A percentile compares a stretch with the other conserved stretches of the same genome.
phyloP scores from a whole-genome alignment of 2,329 filamentous ascomycete genomes.

The Epichloe sp. region DNA sequence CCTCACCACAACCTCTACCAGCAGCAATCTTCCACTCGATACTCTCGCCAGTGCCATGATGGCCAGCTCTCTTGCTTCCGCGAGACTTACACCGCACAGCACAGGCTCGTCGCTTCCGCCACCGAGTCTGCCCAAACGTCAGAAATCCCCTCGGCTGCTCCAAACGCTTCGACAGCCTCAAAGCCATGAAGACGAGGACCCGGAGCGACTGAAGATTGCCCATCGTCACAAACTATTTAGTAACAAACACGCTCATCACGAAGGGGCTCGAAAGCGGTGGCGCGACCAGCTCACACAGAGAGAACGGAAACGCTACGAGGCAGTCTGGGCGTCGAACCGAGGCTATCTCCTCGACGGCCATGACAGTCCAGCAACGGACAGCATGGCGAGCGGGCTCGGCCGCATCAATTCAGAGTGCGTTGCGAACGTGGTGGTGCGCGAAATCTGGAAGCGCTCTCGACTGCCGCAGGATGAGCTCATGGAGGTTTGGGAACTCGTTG shows the following conservation, averaged over 20 bases:
- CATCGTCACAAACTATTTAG: conserved; percentile 39
- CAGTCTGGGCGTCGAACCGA: conserved; percentile 71
- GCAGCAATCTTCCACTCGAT: conserved; percentile 38
- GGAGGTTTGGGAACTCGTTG: conserved; percentile 67
- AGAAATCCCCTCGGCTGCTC: conserved; percentile 41
- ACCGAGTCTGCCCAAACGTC: conserved; percentile 26
- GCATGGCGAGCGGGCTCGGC: conserved; percentile 8
- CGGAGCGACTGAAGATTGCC: conserved; percentile 31
- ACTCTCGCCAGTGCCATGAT: conserved; percentile 63
- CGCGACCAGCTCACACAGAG: conserved; percentile 57
- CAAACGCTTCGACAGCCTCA: conserved; percentile 51
- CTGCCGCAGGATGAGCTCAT: conserved; percentile 55
- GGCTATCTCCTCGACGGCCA: conserved; percentile 35
- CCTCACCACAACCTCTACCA: conserved; percentile 16
- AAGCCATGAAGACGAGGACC: conserved; percentile 38
- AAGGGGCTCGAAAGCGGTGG: conserved; percentile 65
- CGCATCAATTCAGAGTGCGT: conserved; percentile 37
- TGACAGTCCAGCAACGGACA: conserved; percentile 6
- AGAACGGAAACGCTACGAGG: conserved; percentile 71
- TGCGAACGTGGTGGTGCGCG: conserved; percentile 53
- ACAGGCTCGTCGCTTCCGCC: conserved; percentile 22
- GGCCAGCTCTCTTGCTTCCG: conserved; percentile 58
- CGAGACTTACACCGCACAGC: conserved; percentile 33
- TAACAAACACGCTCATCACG: conserved; percentile 59
- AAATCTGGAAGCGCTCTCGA: conserved; percentile 63